phyloP scores from a whole-genome alignment of 2,329 filamentous ascomycete genomes.

The Pezicula rhizophila region DNA sequence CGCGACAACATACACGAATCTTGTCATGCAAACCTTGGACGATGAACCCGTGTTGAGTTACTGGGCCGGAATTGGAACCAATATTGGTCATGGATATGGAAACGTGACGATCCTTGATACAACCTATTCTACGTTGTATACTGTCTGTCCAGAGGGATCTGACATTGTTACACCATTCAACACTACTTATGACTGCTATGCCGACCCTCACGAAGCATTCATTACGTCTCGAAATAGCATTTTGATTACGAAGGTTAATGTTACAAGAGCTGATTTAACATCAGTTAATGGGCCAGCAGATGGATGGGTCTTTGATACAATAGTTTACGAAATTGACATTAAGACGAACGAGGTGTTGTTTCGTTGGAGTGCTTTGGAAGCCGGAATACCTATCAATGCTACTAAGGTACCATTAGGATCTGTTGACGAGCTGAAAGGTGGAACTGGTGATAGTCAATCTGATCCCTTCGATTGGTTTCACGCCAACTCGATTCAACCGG shows the following conservation, averaged over 20 bases:
- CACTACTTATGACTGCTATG: background rate
- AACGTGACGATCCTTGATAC: background rate
- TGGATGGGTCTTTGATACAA: constrained; percentile 30
- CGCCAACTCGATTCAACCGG: constrained; percentile 23
- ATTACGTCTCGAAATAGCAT: background rate
- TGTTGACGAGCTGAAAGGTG: background rate
- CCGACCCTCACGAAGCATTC: background rate
- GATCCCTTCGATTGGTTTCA: constrained; percentile 24
- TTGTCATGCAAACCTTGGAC: background rate
- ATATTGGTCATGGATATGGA: background rate
- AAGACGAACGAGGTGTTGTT: constrained; percentile 33
- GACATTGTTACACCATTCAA: background rate
- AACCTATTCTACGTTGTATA: background rate
- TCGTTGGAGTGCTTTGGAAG: constrained; percentile 33
- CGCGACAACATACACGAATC: no score
- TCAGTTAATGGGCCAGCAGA: constrained; percentile 26
- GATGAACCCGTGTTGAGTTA: background rate
- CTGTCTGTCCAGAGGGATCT: background rate
- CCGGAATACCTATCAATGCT: constrained; percentile 14
- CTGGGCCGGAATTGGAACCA: background rate
- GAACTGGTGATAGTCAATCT: constrained; percentile 2
- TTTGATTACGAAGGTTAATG: constrained; percentile 13
- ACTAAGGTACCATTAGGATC: background rate
- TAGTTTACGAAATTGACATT: constrained; percentile 38
- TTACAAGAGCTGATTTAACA: constrained; percentile 25